Percentiles rank a stretch among this genome's conserved stretches.
phyloP scores from a whole-genome alignment of 305 asterid species.

The Fraxinus baroniana region DNA sequence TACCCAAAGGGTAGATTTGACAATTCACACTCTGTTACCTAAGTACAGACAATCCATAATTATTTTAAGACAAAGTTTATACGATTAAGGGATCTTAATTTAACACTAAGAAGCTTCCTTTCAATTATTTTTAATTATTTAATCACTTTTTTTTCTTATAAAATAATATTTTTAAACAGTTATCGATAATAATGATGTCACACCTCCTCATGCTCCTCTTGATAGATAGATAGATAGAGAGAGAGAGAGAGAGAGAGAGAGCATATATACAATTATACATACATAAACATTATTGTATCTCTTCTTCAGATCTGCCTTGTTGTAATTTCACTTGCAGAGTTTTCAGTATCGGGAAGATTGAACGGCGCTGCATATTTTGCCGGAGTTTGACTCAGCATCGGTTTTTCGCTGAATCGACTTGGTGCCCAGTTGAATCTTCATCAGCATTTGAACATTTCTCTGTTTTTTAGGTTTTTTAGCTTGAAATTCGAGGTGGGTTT shows the following conservation, averaged over 20 bases:
- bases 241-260: constrained; percentile 29
- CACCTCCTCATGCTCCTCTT: constrained; percentile 21
- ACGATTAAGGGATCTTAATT: constrained; percentile 44
- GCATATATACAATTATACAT: neutral
- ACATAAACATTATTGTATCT: neutral
- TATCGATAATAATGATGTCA: constrained; percentile 21
- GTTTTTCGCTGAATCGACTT: constrained; percentile 28
- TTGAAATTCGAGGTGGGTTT: constrained; percentile 35
- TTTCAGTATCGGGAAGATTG: constrained; percentile 25
- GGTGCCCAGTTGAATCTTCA: constrained; percentile 23
- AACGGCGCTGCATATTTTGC: neutral
- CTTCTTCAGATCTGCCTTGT: constrained; percentile 46
- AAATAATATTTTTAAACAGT: neutral
- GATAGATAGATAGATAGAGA: constrained; percentile 22
- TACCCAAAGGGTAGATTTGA: constrained; percentile 23
- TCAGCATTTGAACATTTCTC: constrained; percentile 9
- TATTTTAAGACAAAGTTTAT: constrained; percentile 31
- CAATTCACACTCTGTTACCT: constrained; percentile 18
- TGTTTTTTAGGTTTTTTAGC: constrained; percentile 5
- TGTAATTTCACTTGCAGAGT: constrained; percentile 28
- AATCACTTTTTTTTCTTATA: neutral
- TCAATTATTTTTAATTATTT: constrained; percentile 11
- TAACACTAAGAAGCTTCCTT: constrained; percentile 54
- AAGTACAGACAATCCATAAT: constrained; percentile 28
- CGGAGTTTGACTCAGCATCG: constrained; percentile 39